These are phyloP conservation scores for Parasitella parasitica DNA, from an alignment of 371 early-diverging fungal species.

Conservation along the genomic window DNA sequence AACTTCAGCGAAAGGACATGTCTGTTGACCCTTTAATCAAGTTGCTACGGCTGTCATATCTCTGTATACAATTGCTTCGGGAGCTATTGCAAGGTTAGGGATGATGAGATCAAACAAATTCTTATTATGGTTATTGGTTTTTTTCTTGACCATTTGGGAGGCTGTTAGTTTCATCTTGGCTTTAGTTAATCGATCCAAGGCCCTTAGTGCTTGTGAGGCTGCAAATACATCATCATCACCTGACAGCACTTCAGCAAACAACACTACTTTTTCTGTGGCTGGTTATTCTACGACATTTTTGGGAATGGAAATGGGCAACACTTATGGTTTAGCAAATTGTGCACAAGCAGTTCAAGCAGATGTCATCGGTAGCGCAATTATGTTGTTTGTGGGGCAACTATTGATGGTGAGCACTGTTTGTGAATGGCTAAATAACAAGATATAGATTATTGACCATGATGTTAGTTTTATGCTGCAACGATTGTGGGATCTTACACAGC, in stretches of 20 bases:
- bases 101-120: conserved; percentile 45
- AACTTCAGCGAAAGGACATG: background rate
- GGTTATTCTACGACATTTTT: conserved; percentile 41
- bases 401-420: conserved; percentile 33
- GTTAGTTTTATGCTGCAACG: conserved; percentile 45
- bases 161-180: conserved; percentile 39
- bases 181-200: conserved; percentile 35
- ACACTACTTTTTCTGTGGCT: conserved; percentile 22
- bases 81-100: conserved; percentile 36
- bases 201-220: conserved; percentile 30
- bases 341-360: conserved; percentile 51
- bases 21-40: conserved; percentile 4
- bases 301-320: conserved; percentile 46
- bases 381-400: conserved; percentile 43
- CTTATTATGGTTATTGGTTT: conserved; percentile 38
- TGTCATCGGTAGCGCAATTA: conserved; percentile 42
- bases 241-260: background rate
- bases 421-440: too few species aligned
- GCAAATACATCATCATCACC: conserved; percentile 25
- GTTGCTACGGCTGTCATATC: conserved; percentile 41
- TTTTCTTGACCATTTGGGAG: conserved; percentile 40
- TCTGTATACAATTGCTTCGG: conserved; percentile 31
- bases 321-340: conserved; percentile 50
- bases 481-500: conserved; percentile 38
- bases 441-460: too few species aligned